phyloP scores from a whole-genome alignment of 2,329 filamentous ascomycete genomes.

The Allantophomopsis lycopodina region DNA sequence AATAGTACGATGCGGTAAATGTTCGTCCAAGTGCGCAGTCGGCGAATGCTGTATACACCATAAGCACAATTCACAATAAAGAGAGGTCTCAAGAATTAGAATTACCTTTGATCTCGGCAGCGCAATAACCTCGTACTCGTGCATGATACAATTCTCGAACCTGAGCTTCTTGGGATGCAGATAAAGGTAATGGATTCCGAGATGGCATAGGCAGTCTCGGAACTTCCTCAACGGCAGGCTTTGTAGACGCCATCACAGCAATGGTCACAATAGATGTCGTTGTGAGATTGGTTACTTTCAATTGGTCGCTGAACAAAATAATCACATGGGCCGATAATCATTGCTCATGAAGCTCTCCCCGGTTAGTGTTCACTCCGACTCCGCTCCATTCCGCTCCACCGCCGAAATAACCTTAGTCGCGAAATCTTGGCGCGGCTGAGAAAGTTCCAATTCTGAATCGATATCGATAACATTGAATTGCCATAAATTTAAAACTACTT shows the following conservation, averaged over 20 bases:
- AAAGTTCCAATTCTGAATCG: slow-evolving; percentile 2
- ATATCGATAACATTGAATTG: too few species aligned
- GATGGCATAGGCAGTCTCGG: slow-evolving; percentile 31
- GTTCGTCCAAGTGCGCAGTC: slow-evolving; percentile 79
- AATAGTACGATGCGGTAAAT: slow-evolving; percentile 76
- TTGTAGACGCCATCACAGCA: slow-evolving; percentile 15
- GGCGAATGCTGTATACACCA: slow-evolving; percentile 57
- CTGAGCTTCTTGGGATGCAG: slow-evolving; percentile 67
- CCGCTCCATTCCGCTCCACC: too few species aligned
- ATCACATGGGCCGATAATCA: neutral
- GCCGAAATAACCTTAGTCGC: too few species aligned
- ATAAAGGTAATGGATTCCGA: slow-evolving; percentile 71
- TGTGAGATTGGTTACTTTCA: slow-evolving; percentile 1
- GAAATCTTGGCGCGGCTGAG: slow-evolving; percentile 5
- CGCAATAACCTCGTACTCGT: slow-evolving; percentile 63
- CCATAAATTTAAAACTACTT: neutral
- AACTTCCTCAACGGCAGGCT: slow-evolving; percentile 10
- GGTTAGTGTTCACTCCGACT: neutral
- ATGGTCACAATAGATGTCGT: slow-evolving; percentile 4
- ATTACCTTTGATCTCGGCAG: slow-evolving; percentile 62
- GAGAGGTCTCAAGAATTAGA: slow-evolving; percentile 1
- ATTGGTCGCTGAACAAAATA: neutral
- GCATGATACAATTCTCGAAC: slow-evolving; percentile 72
- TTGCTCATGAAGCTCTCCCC: neutral
- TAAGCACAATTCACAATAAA: neutral